Conservation (phyloP, 108 stramenopile genomes). For the Seminavis robusta region DNA sequence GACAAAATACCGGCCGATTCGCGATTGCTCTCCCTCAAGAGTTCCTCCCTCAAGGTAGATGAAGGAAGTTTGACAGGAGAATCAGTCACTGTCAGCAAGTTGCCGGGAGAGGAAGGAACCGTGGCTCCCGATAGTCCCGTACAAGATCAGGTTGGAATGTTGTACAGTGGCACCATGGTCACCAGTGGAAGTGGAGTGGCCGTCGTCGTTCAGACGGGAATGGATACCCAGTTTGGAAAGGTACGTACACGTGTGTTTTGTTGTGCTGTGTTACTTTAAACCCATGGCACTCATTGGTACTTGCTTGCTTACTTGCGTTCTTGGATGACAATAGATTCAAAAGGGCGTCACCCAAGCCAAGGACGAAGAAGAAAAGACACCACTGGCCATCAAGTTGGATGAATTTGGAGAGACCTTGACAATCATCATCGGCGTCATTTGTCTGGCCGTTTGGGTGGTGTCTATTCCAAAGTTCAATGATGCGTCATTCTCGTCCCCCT, state of each 20-base stretch:
- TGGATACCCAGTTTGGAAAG: constrained; percentile 95
- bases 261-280: too few relatives aligned
- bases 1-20: constrained; percentile 95
- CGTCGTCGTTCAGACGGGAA: constrained; percentile 89
- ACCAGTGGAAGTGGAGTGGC: constrained; percentile 86
- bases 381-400: constrained; percentile 91
- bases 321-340: too few relatives aligned
- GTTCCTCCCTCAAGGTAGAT: constrained; percentile 59
- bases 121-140: constrained; percentile 21
- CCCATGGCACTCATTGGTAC: too few relatives aligned
- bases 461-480: constrained; percentile 87
- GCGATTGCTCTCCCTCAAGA: constrained; percentile 60
- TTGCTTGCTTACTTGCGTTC: too few relatives aligned
- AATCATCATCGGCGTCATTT: constrained; percentile 90
- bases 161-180: constrained; percentile 93
- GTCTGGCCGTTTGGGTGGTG: constrained; percentile 86
- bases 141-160: constrained; percentile 75
- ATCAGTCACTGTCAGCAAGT: constrained; percentile 70
- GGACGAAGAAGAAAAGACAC: constrained; percentile 78
- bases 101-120: constrained; percentile 40
- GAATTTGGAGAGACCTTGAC: constrained; percentile 94
- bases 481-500: constrained; percentile 65
- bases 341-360: constrained; percentile 74
- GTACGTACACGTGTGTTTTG: too few relatives aligned
- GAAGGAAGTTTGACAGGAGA: constrained; percentile 85